Evolutionary conservation across 768 basidiomycete genomes (phyloP).

Genomic region (Lentinula sp.): DNA sequence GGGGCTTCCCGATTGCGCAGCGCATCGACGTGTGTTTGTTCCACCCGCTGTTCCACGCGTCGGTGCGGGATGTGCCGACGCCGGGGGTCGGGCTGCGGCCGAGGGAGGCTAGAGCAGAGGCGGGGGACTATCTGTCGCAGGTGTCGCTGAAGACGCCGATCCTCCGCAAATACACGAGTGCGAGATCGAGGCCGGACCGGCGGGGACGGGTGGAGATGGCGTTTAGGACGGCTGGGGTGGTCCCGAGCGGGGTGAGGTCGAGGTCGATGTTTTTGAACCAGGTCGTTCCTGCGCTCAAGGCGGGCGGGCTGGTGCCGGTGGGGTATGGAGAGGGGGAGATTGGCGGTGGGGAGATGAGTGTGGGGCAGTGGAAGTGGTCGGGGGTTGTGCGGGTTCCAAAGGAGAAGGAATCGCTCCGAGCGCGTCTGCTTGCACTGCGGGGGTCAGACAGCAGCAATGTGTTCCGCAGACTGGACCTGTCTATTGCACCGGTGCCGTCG

Average conservation of each 20-base stretch:
- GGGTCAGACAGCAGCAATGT: too few relatives aligned
- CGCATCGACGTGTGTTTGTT: conserved; percentile 22
- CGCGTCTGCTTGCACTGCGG: background rate
- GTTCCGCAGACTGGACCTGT: background rate
- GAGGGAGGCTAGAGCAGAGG: too few relatives aligned
- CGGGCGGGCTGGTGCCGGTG: conserved; percentile 28
- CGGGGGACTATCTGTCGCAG: background rate
- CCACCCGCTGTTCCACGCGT: conserved; percentile 15
- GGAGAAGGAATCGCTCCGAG: background rate
- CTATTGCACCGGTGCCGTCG: conserved; percentile 20
- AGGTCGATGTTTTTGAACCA: conserved; percentile 20
- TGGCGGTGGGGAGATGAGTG: conserved; percentile 9
- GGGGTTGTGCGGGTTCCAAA: conserved; percentile 32
- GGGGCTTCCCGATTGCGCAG: conserved; percentile 9
- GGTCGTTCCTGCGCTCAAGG: conserved; percentile 26
- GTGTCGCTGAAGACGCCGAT: background rate
- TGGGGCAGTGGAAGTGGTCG: conserved; percentile 26
- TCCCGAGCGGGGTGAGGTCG: background rate
- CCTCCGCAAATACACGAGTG: background rate
- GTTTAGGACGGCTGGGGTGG: background rate
- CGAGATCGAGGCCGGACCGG: background rate
- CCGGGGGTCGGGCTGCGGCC: too few relatives aligned
- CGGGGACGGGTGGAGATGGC: background rate
- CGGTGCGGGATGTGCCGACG: conserved; percentile 19
- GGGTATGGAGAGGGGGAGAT: background rate